A percentile compares a stretch with the other conserved stretches of the same genome.
phyloP scores from a whole-genome alignment of 352 stramenopile genomes.

The Plasmopara viticola region DNA sequence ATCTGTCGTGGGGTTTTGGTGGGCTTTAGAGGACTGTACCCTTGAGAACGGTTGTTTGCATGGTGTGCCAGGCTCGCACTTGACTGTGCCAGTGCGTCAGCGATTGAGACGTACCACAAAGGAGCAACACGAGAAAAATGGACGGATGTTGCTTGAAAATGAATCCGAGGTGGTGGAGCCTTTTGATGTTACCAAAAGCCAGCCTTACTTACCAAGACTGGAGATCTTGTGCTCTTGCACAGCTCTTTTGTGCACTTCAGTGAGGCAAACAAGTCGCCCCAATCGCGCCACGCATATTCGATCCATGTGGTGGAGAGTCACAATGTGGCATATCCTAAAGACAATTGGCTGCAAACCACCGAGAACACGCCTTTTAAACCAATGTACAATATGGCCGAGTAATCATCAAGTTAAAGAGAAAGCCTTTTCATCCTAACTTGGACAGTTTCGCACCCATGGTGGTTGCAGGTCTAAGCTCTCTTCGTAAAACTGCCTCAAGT shows the following conservation, averaged over 20 bases:
- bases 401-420: too few relatives aligned
- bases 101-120: slow-evolving; percentile 70
- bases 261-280: slow-evolving; percentile 86
- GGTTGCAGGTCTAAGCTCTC: too few relatives aligned
- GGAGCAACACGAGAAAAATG: slow-evolving; percentile 34
- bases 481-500: too few relatives aligned
- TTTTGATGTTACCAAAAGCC: slow-evolving; percentile 49
- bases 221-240: slow-evolving; percentile 91
- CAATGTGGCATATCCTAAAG: too few relatives aligned
- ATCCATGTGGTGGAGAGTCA: slow-evolving; percentile 94
- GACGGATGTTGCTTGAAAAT: slow-evolving; percentile 52
- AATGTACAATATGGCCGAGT: too few relatives aligned
- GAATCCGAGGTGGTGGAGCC: slow-evolving; percentile 37
- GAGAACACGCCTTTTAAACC: slow-evolving; percentile 51
- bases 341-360: slow-evolving; percentile 95
- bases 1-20: too few relatives aligned
- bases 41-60: slow-evolving; percentile 94
- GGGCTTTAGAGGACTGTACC: slow-evolving; percentile 93
- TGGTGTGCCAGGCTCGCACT: slow-evolving; percentile 87
- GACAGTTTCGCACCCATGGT: too few relatives aligned
- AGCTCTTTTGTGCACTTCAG: slow-evolving; percentile 93
- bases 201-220: slow-evolving; percentile 87
- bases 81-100: slow-evolving; percentile 74
- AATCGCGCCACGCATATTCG: slow-evolving; percentile 92
- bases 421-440: too few relatives aligned